Conservation (phyloP, 768 basidiomycete genomes). For the Boletus reticulatus region DNA sequence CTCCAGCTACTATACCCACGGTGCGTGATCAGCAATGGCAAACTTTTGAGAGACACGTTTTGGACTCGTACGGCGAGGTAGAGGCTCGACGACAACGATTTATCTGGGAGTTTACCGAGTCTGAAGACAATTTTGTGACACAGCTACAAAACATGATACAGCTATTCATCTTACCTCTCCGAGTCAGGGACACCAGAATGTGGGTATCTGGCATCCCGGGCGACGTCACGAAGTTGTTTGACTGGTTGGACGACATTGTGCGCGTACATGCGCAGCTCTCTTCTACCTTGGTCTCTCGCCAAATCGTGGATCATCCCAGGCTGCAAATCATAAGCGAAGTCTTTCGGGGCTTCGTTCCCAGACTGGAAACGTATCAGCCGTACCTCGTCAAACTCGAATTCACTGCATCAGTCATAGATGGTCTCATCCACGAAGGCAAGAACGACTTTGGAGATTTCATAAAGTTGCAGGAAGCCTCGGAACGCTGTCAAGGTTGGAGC, state of each 20-base stretch:
- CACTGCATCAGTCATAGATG: conserved; percentile 51
- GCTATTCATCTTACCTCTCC: conserved; percentile 78
- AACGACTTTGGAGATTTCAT: conserved; percentile 88
- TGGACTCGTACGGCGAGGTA: conserved; percentile 38
- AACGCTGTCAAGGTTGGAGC: conserved; percentile 58
- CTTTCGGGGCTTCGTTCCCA: conserved; percentile 59
- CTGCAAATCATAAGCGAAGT: conserved; percentile 56
- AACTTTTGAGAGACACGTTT: conserved; percentile 17
- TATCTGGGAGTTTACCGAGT: conserved; percentile 64
- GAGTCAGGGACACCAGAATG: conserved; percentile 59
- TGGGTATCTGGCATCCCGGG: conserved; percentile 84
- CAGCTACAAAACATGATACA: conserved; percentile 63
- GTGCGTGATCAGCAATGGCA: conserved; percentile 24
- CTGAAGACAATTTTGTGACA: conserved; percentile 68
- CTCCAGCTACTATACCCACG: not conserved
- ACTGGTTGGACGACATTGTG: conserved; percentile 87
- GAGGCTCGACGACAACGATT: conserved; percentile 66
- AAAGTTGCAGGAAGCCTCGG: conserved; percentile 55
- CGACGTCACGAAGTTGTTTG: conserved; percentile 69
- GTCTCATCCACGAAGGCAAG: conserved; percentile 44
- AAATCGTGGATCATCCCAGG: conserved; percentile 41
- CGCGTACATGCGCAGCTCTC: conserved; percentile 70
- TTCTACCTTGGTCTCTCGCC: conserved; percentile 42
- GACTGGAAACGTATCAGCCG: conserved; percentile 81
- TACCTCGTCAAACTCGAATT: conserved; percentile 74